Evolutionary conservation across 78 protist species (phyloP).

Genomic region (Dictyostelium intermedium): DNA sequence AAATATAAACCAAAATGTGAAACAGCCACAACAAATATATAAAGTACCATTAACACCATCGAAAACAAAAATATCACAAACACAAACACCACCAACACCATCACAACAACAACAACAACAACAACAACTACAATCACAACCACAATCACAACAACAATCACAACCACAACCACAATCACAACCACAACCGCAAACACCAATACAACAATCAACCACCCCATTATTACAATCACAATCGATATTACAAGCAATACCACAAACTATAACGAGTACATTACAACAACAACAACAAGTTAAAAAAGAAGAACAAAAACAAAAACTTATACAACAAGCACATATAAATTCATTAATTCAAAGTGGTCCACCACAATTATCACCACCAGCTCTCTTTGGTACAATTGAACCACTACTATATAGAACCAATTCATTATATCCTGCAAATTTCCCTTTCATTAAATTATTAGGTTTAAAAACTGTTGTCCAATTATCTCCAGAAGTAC

Average conservation of each 20-base stretch:
- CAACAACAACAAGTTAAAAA: constrained; percentile 1
- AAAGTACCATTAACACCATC: constrained; percentile 2
- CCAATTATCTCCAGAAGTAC: constrained; percentile 89
- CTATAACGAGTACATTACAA: background rate
- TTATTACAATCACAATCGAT: background rate
- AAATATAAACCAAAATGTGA: background rate
- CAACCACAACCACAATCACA: background rate
- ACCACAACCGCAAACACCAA: background rate
- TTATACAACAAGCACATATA: background rate
- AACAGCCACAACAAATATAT: background rate
- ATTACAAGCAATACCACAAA: background rate
- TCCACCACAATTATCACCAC: constrained; percentile 74
- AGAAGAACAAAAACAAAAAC: background rate
- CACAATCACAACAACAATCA: background rate
- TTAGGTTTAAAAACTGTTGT: constrained; percentile 82
- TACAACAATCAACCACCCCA: background rate
- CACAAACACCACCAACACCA: too few relatives aligned
- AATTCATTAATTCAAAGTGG: constrained; percentile 36
- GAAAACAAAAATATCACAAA: background rate
- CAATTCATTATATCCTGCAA: constrained; percentile 73
- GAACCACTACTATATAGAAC: constrained; percentile 80
- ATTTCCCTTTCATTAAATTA: constrained; percentile 77
- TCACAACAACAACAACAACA: background rate
- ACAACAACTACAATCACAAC: background rate
- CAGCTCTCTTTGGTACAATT: constrained; percentile 65